Conservation (phyloP, 1,139 yeast species). For the Protomyces lactucae-debilis region DNA sequence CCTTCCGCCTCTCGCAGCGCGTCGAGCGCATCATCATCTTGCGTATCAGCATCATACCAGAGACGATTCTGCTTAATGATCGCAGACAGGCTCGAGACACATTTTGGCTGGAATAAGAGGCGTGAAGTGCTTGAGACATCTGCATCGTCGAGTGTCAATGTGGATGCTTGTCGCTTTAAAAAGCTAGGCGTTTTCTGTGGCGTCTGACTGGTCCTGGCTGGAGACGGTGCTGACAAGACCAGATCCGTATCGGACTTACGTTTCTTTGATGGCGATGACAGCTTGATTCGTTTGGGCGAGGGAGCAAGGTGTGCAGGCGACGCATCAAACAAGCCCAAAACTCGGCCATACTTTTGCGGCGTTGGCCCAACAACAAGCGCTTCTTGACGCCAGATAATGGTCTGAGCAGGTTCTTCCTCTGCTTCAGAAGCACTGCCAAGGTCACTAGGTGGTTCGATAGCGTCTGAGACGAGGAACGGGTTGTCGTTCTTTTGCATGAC, state of each 20-base stretch:
- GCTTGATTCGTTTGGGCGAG: background rate
- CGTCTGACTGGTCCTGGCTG: background rate
- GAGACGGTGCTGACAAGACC: background rate
- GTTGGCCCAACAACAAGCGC: slow-evolving; percentile 9
- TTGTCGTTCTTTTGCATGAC: background rate
- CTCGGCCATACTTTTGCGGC: slow-evolving; percentile 20
- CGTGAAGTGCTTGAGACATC: background rate
- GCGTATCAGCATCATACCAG: slow-evolving; percentile 7
- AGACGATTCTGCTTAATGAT: slow-evolving; percentile 13
- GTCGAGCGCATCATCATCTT: slow-evolving; percentile 23
- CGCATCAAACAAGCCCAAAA: slow-evolving; percentile 15
- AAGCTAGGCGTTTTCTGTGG: slow-evolving; percentile 23
- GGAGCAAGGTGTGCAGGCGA: background rate
- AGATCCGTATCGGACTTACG: background rate
- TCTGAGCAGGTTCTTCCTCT: background rate
- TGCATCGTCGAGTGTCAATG: slow-evolving; percentile 1
- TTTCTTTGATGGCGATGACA: background rate
- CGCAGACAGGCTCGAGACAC: slow-evolving; percentile 4
- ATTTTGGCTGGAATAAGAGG: slow-evolving; percentile 4
- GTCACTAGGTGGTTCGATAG: background rate
- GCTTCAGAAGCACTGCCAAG: background rate
- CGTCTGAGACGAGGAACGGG: background rate
- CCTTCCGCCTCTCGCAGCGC: slow-evolving; percentile 15
- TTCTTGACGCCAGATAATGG: slow-evolving; percentile 15
- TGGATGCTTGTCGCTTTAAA: slow-evolving; percentile 1